Evolutionary conservation across 192 early-diverging fungal genomes (phyloP), one percentile per base, ranked within the genome.

Genomic region (Gonapodya prolifera): DNA sequence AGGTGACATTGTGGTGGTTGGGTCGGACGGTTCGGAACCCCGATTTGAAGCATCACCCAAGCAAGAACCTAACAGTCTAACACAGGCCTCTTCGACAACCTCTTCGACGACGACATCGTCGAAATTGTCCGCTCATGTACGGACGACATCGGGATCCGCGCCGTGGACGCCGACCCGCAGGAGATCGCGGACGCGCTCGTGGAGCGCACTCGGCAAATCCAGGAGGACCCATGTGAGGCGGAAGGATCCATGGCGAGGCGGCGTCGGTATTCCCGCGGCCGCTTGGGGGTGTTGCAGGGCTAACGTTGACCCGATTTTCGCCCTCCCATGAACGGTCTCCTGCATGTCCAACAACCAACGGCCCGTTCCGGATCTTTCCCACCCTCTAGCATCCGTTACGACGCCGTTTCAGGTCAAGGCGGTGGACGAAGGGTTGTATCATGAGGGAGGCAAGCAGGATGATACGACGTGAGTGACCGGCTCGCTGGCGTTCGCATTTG

Each of bases 21-120:
- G 92, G 29, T 90, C 91, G 0, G 98, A 99, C 83, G 96, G n/a
- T n/a, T n/a, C n/a, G n/a, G 71, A n/a, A n/a, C n/a, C n/a, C n/a
- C n/a, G n/a, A n/a, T n/a, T n/a, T n/a, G n/a, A n/a, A n/a, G n/a
- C n/a, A n/a, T n/a, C n/a, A n/a, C n/a, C n/a, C n/a, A n/a, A n/a
- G n/a, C n/a, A n/a, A n/a, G n/a, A n/a, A n/a, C n/a, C n/a, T n/a
- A n/a, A n/a, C n/a, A n/a, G n/a, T n/a, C n/a, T n/a, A n/a, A n/a
- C n/a, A n/a, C n/a, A n/a, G n/a, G 97, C 16, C 83, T 99, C 73
- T 97, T 97, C 85, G 97, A 99, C 85, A 99, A 99, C 78, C 85
- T 99, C 16, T 97, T 96, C 87, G 97, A 99, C 80, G 93, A 96
- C 75, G 97, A 99, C 77, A 96, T 99, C 81, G 81, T 99, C 35